Evolutionary conservation across 768 basidiomycete genomes (phyloP).

Genomic region (Coprinellus micaceus): DNA sequence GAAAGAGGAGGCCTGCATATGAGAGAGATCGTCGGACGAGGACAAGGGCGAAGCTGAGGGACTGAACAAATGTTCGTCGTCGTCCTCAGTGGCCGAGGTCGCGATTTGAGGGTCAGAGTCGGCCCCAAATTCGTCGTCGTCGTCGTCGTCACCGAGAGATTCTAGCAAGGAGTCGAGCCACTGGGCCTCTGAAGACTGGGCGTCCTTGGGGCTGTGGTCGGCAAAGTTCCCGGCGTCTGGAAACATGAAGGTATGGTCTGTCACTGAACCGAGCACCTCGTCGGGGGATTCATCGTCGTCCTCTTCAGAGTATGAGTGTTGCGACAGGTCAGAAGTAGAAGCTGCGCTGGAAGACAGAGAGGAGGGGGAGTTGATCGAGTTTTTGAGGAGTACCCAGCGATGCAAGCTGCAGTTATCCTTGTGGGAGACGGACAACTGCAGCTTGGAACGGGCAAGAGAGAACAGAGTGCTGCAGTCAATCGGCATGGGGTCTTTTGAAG

Average conservation of each 20-base stretch:
- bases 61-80: constrained; percentile 60
- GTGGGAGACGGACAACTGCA: constrained; percentile 57
- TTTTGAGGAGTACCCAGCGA: constrained; percentile 87
- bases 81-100: constrained; percentile 44
- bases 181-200: constrained; percentile 60
- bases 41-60: constrained; percentile 68
- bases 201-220: constrained; percentile 29
- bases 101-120: constrained; percentile 39
- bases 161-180: constrained; percentile 84
- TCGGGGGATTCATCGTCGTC: constrained; percentile 40
- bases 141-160: constrained; percentile 66
- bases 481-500: constrained; percentile 36
- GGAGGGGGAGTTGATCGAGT: constrained; percentile 62
- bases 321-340: constrained; percentile 24
- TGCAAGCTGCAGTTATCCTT: constrained; percentile 75
- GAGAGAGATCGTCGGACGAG: constrained; percentile 70
- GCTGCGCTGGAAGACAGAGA: constrained; percentile 33
- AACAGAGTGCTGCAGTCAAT: constrained; percentile 50
- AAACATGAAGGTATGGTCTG: constrained; percentile 73
- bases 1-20: constrained; percentile 32
- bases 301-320: constrained; percentile 31
- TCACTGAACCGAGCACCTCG: constrained; percentile 47
- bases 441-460: constrained; percentile 68
- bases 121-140: constrained; percentile 52
- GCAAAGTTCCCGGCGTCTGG: constrained; percentile 67